These are phyloP conservation scores for Penicillium sclerotiorum DNA, from an alignment of 2,329 filamentous ascomycete genomes.

Conservation along the genomic window DNA sequence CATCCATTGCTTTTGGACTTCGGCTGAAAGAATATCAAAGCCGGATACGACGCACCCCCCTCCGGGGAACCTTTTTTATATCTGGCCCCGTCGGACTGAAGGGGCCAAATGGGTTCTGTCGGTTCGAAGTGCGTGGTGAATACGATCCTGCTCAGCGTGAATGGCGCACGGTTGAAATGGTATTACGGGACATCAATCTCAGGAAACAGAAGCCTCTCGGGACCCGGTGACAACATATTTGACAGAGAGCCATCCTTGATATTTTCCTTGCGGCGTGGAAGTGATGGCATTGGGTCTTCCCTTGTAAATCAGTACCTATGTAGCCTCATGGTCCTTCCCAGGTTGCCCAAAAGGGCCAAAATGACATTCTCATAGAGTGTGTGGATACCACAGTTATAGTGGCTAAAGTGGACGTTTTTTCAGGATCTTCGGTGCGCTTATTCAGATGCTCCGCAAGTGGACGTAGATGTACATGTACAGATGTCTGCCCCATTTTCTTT, in stretches of 20 bases:
- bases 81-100: conserved; percentile 36
- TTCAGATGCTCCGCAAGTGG: too few relatives aligned
- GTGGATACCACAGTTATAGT: too few relatives aligned
- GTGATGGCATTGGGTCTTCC: not conserved
- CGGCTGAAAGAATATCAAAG: conserved; percentile 29
- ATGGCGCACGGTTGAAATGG: conserved; percentile 35
- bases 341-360: too few relatives aligned
- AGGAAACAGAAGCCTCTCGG: conserved; percentile 30
- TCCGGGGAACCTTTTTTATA: conserved; percentile 39
- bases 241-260: not conserved
- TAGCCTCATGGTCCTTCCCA: too few relatives aligned
- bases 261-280: not conserved
- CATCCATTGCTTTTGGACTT: conserved; percentile 35
- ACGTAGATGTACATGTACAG: too few relatives aligned
- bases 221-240: not conserved
- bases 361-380: too few relatives aligned
- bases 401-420: too few relatives aligned
- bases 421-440: too few relatives aligned
- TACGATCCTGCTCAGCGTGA: conserved; percentile 35
- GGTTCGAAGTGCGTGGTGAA: conserved; percentile 40
- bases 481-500: too few relatives aligned
- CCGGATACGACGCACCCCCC: conserved; percentile 23
- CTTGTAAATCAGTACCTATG: too few relatives aligned
- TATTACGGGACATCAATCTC: conserved; percentile 34
- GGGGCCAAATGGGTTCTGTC: conserved; percentile 37